Conservation (phyloP, 345 rosid genomes). For the Fremontodendron californicum region DNA sequence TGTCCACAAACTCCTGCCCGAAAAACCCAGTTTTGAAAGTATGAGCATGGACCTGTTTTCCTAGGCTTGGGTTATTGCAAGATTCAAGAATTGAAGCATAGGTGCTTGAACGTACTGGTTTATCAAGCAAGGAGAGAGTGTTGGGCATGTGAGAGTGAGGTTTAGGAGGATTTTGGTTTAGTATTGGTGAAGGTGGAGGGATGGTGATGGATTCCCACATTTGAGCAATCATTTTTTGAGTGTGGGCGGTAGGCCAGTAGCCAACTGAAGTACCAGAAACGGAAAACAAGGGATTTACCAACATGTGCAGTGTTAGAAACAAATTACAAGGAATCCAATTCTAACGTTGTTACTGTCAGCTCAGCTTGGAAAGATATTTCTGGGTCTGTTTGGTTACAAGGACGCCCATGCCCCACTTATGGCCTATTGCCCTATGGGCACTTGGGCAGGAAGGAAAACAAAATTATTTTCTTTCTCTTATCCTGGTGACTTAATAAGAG, state of each 20-base stretch:
- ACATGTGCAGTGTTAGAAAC: background rate
- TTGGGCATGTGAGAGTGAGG: constrained; percentile 9
- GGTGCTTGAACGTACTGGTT: constrained; percentile 28
- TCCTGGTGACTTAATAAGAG: no score
- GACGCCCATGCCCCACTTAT: background rate
- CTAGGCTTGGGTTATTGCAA: constrained; percentile 35
- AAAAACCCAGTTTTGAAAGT: constrained; percentile 41
- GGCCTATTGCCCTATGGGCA: no score
- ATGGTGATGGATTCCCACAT: constrained; percentile 3
- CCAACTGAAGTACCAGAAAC: constrained; percentile 5
- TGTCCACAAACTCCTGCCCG: constrained; percentile 50
- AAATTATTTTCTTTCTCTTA: no score
- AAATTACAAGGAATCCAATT: background rate
- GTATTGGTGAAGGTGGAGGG: constrained; percentile 4
- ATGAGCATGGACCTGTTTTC: constrained; percentile 50
- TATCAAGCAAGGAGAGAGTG: constrained; percentile 20
- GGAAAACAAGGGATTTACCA: background rate
- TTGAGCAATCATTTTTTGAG: constrained; percentile 16
- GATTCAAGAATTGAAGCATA: constrained; percentile 51
- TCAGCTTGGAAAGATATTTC: background rate
- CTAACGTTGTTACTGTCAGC: background rate
- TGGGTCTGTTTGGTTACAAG: background rate
- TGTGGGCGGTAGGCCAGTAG: background rate
- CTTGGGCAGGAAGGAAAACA: no score
- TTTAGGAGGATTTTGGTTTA: background rate